Conservation (phyloP, 2,329 filamentous ascomycete genomes). For the Nemania serpens region DNA sequence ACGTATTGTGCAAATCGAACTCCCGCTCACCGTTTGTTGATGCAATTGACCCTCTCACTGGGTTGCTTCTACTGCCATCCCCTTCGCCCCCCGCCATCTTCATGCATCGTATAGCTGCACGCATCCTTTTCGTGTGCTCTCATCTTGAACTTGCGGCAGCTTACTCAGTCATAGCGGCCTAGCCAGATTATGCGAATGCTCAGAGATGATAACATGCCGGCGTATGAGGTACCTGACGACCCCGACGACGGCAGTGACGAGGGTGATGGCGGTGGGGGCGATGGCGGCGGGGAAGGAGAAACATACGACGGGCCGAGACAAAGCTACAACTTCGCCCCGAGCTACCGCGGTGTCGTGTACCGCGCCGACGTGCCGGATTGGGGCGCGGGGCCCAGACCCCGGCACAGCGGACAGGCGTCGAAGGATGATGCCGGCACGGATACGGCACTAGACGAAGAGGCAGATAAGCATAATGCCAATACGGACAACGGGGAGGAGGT, state of each 20-base stretch:
- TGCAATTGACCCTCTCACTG: background rate
- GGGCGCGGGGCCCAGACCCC: conserved; percentile 52
- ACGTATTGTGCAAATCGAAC: conserved; percentile 38
- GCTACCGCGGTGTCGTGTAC: conserved; percentile 84
- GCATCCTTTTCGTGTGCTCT: too few relatives aligned
- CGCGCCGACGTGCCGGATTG: conserved; percentile 71
- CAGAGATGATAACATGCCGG: conserved; percentile 73
- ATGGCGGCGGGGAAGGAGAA: too few relatives aligned
- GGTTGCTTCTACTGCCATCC: background rate
- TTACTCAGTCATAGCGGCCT: conserved; percentile 62
- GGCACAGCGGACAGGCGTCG: conserved; percentile 9
- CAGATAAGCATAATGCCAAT: conserved; percentile 19
- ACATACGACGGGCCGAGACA: conserved; percentile 58
- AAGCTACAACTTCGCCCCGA: conserved; percentile 92
- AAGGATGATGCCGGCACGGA: conserved; percentile 26
- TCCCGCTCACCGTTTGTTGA: conserved; percentile 14
- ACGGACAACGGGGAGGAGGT: conserved; percentile 27
- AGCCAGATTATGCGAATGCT: conserved; percentile 76
- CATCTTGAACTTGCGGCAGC: background rate
- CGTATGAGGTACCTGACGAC: conserved; percentile 73
- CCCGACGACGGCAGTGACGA: conserved; percentile 44
- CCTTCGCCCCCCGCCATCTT: background rate
- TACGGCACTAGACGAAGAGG: background rate
- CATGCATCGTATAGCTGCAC: background rate
- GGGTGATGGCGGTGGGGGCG: conserved; percentile 29